Base-by-base conservation (phyloP, 2,329 filamentous ascomycete species). In the Paecilomyces formosus region DNA sequence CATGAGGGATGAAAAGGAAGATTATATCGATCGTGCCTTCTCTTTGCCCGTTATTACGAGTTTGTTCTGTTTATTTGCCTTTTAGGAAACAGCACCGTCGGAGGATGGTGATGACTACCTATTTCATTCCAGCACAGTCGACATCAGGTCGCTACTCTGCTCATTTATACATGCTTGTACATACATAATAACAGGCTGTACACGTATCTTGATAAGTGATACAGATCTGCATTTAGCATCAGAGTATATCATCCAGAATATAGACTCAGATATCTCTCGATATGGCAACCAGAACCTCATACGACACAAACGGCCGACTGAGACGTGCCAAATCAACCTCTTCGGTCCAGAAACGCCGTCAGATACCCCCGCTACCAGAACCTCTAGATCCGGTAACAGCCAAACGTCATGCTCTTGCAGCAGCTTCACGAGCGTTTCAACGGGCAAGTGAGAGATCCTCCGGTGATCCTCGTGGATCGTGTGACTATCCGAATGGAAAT, bases 341-440 rank as follows among this genome's bases (percentile, higher is more conserved):
- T 54, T 76, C 74, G 7, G 70, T 76, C 53, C 70, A 69, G 33
- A 69, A 63, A 58, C 62, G 63, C 31, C 68, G 66, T 39, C 65
- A 62, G 55, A 58, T 58, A 15, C 61, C 65, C 50, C 55, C 63
- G 28, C 33, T 62, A 22, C 58, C 64, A 9, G 70, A 72, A 21
- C 58, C 65, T 3, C 62, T 73, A 21, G 67, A 74, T 55, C 62
- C 69, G 8, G 68, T 72, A 9, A 54, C 67, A 5, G 67, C 68
- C 53, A 70, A 66, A 52, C 57, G 64, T 15, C 74, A 75, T 61
- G 76, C 76, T 18, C 67, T 72, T 8, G 70, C 72, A n/a, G 76
- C 76, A 51, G 76, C 76, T 7, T 73, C 74, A 13, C 65, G 68
- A 15, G 76, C 76, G 35, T 78, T 79, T 76, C 68, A 66, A 35